Conservation (phyloP, 345 rosid genomes). For the Eucalyptus polybractea region DNA sequence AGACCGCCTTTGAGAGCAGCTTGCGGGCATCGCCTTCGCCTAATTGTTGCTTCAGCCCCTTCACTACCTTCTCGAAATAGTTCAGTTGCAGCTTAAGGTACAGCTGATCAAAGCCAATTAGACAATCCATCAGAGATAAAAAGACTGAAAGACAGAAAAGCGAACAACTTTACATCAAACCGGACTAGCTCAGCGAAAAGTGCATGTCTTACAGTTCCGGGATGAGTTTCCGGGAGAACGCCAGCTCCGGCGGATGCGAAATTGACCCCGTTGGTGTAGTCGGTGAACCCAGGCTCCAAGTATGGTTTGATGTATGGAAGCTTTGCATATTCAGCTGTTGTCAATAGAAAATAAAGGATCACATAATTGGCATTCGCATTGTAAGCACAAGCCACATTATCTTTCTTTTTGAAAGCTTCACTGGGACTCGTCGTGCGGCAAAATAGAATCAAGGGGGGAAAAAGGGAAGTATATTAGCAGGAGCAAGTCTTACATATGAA, state of each 20-base stretch:
- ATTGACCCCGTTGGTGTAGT: conserved; percentile 1
- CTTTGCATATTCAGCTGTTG: conserved; percentile 2
- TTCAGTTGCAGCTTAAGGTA: not conserved
- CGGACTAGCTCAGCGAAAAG: not conserved
- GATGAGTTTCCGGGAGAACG: not conserved
- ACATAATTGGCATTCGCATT: not conserved
- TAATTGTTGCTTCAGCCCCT: not conserved
- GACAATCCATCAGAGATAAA: not conserved
- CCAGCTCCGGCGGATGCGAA: conserved; percentile 8
- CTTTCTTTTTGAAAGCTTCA: not conserved
- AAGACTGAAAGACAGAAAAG: not conserved
- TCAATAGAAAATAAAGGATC: not conserved
- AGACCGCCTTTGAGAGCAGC: not conserved
- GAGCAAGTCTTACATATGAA: not conserved
- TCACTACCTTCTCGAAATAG: conserved; percentile 1
- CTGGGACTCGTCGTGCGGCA: not conserved
- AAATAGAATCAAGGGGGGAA: not conserved
- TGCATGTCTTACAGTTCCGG: not conserved
- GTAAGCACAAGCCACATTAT: not conserved
- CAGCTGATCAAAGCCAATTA: not conserved
- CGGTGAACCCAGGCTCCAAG: not conserved
- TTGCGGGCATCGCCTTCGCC: not conserved
- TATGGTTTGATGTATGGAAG: not conserved
- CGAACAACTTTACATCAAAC: not conserved
- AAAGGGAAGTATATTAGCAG: not conserved